phyloP scores from a whole-genome alignment of 257 asterid species.

The Plantago elongata region DNA sequence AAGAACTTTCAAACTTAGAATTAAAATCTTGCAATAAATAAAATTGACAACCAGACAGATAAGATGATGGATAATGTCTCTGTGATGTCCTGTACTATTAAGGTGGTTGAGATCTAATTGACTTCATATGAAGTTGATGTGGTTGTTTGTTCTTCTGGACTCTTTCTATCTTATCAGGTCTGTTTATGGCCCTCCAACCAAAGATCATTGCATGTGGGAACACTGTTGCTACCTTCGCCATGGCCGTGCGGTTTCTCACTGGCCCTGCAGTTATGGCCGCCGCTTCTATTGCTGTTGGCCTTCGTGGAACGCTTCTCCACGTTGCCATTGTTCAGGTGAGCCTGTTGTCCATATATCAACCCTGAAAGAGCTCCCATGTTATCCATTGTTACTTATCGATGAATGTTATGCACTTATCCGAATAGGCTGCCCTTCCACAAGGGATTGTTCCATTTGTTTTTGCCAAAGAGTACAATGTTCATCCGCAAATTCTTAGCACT shows the following conservation, averaged over 20 bases:
- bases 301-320: constrained; percentile 91
- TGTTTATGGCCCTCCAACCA: constrained; percentile 98
- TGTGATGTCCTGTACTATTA: background rate
- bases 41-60: constrained; percentile 28
- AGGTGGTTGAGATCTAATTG: constrained; percentile 29
- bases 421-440: constrained; percentile 95
- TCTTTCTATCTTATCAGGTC: constrained; percentile 39
- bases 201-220: constrained; percentile 96
- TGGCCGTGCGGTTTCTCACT: constrained; percentile 92
- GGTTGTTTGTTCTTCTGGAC: constrained; percentile 15
- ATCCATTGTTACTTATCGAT: no score
- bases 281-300: constrained; percentile 87
- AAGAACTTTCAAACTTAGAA: background rate
- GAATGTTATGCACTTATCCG: background rate
- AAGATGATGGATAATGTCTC: constrained; percentile 28
- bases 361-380: no score
- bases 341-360: background rate
- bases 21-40: constrained; percentile 9
- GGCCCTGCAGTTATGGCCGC: constrained; percentile 99
- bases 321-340: constrained; percentile 87
- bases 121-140: constrained; percentile 13
- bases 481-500: constrained; percentile 89
- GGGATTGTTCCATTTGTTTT: constrained; percentile 97
- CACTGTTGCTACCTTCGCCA: constrained; percentile 83
- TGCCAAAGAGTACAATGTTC: constrained; percentile 92